Evolutionary conservation across 768 basidiomycete genomes (phyloP), one percentile per base, ranked within the genome.

Genomic region (Agrocybe chaxingu): DNA sequence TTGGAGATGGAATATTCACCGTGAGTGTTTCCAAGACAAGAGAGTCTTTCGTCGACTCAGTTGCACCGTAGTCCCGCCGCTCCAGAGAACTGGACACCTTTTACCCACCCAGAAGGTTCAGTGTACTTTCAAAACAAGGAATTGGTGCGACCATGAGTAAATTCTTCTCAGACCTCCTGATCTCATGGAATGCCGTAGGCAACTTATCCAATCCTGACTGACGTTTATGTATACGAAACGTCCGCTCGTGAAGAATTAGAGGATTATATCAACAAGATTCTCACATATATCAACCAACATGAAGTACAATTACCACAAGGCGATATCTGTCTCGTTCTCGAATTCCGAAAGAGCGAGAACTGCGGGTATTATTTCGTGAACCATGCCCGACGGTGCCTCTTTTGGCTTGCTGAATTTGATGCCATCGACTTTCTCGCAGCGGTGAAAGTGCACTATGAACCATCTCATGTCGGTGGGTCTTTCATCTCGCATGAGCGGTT

Each of bases 301-400:
- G 18, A 54, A 16, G 37, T 65, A 13, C 4, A 9, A 12, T 40
- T 60, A 13, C 60, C 55, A 4, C 32, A 45, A 9, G 41, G 5
- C 24, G 24, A 59, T 33, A 39, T 44, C n/a, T 35, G 52, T 33
- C 50, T 60, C 30, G 57, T 62, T 2, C 42, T 64, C 13, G 62
- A 64, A 47, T 49, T 56, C 13, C 48, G 58, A 29, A 45, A 18
- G 10, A 48, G 41, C 1, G 51, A 54, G 3, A 42, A 42, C 18
- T 59, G 54, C 44, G 65, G 65, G 11, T 83, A 83, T 59, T 83
- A 82, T 56, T 80, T 78, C 49, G 78, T 73, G 31, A 70, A 80
- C 53, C 77, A 79, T 42, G 12, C 53, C 0, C 57, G 62, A 0
- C 71, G 73, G 18, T 63, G 67, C 35, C 57, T 82, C 9, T 83